These are phyloP conservation scores for Cystoisospora suis DNA, from an alignment of 169 alveolate genomes.

Conservation along the genomic window DNA sequence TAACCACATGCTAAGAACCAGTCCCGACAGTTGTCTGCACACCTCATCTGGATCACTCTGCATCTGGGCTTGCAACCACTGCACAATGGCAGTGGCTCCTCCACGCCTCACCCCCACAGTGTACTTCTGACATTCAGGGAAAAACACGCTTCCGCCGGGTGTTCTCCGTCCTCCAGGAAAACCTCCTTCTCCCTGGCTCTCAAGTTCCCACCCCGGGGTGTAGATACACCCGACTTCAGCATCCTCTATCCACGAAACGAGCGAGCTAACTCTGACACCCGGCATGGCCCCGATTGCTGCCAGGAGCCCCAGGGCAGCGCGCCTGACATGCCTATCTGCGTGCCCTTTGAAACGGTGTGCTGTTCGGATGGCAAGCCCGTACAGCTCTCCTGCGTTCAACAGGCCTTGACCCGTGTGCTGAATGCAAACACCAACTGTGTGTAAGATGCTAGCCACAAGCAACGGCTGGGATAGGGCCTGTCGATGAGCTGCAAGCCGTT, in stretches of 20 bases:
- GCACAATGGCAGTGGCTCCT: background rate
- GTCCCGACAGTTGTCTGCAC: background rate
- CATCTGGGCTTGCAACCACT: background rate
- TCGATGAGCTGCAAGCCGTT: background rate
- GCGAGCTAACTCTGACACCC: background rate
- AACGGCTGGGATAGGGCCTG: background rate
- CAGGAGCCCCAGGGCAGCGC: conserved; percentile 15
- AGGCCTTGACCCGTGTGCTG: background rate
- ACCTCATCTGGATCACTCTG: conserved; percentile 8
- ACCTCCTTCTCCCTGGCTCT: background rate
- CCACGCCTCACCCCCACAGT: background rate
- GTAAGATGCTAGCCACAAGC: background rate
- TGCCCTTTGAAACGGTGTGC: background rate
- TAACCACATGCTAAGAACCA: background rate
- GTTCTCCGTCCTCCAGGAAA: too few species aligned
- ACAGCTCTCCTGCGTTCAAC: background rate
- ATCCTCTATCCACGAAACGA: background rate
- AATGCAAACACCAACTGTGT: background rate
- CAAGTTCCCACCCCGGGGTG: background rate
- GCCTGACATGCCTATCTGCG: background rate
- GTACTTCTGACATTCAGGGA: background rate
- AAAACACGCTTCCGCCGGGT: too few species aligned
- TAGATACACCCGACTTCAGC: conserved; percentile 25
- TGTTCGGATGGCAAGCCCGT: background rate
- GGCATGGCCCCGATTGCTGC: background rate